These are phyloP conservation scores for Epichloe sibirici DNA, from an alignment of 2,329 filamentous ascomycete genomes.

Conservation along the genomic window DNA sequence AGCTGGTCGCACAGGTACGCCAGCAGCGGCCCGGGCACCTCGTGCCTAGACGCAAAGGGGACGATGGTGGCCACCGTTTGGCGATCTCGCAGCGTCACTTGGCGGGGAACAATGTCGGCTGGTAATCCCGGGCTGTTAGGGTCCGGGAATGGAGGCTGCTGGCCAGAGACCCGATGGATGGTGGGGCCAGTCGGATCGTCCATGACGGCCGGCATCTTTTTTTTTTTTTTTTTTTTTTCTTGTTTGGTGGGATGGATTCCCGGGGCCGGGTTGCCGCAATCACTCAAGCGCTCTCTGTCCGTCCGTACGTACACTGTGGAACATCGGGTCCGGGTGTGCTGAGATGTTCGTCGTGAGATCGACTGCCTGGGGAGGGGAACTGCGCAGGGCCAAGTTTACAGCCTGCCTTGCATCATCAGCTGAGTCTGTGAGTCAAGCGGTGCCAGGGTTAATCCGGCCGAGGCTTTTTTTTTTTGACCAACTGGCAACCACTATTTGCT, in stretches of 20 bases:
- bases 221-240: too few species aligned
- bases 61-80: conserved; percentile 75
- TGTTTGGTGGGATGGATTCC: conserved; percentile 7
- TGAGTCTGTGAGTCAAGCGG: neutral
- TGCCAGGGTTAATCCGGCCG: conserved; percentile 5
- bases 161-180: conserved; percentile 58
- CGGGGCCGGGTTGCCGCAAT: neutral
- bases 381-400: conserved; percentile 17
- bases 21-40: conserved; percentile 65
- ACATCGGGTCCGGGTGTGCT: conserved; percentile 17
- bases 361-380: conserved; percentile 21
- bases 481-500: too few species aligned
- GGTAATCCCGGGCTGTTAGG: conserved; percentile 52
- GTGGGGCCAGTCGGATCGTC: conserved; percentile 62
- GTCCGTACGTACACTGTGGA: neutral
- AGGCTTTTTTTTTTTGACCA: neutral
- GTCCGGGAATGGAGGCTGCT: conserved; percentile 50
- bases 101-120: conserved; percentile 54
- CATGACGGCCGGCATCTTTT: conserved; percentile 60
- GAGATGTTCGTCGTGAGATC: conserved; percentile 32
- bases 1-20: conserved; percentile 72
- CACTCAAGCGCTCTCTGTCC: neutral
- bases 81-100: conserved; percentile 72
- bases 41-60: conserved; percentile 63
- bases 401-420: conserved; percentile 2